Percentiles rank a stretch among this genome's conserved stretches.
phyloP scores from a whole-genome alignment of 2,329 filamentous ascomycete species.

The Pseudogymnoascus destructans region DNA sequence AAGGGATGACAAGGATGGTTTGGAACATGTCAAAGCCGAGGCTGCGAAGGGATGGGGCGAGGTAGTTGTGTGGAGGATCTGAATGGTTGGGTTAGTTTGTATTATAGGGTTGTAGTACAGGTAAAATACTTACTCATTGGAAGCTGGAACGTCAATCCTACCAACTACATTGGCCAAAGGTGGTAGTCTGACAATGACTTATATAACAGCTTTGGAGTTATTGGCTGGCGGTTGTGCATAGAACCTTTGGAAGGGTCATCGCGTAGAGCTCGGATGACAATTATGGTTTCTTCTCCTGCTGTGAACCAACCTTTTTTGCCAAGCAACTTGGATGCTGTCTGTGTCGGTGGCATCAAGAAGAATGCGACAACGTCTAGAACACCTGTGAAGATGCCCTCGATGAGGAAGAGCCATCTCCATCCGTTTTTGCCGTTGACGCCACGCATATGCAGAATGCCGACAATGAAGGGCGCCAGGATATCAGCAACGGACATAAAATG shows the following conservation, averaged over 20 bases:
- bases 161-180: constrained; percentile 38
- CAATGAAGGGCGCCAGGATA: constrained; percentile 19
- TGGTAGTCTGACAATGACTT: constrained; percentile 37
- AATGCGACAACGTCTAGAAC: constrained; percentile 16
- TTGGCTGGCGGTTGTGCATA: constrained; percentile 39
- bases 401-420: constrained; percentile 30
- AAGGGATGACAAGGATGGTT: constrained; percentile 50
- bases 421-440: constrained; percentile 17
- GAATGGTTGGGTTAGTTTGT: constrained; percentile 15
- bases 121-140: constrained; percentile 28
- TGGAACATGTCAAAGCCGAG: constrained; percentile 48
- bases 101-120: background rate
- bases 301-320: constrained; percentile 49
- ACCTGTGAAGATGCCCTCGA: constrained; percentile 21
- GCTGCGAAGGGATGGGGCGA: constrained; percentile 44
- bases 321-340: constrained; percentile 38
- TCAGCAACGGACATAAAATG: constrained; percentile 17
- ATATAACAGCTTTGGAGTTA: constrained; percentile 34
- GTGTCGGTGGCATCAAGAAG: constrained; percentile 21
- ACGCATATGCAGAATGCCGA: constrained; percentile 19
- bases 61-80: constrained; percentile 35
- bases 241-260: constrained; percentile 36
- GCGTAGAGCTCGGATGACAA: constrained; percentile 43
- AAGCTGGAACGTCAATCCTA: constrained; percentile 35
- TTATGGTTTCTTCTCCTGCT: constrained; percentile 46